Evolutionary conservation across 1,284 basidiomycete species (phyloP).

Genomic region (Fistulina hepatica): DNA sequence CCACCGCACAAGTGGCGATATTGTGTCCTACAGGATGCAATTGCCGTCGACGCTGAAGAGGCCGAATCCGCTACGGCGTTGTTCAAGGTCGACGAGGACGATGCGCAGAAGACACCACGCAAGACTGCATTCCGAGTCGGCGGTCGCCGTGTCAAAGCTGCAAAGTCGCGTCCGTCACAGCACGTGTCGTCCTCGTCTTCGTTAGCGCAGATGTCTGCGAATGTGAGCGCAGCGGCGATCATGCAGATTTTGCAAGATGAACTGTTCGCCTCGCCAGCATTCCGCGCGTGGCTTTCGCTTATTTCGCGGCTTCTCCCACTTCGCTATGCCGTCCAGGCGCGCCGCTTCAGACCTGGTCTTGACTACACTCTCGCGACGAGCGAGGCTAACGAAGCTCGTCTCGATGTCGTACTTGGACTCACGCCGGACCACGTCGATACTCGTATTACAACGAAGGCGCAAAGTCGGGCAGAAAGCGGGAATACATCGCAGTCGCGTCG

Average conservation of each 20-base stretch:
- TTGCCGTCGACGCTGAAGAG: slow-evolving; percentile 23
- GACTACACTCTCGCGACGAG: slow-evolving; percentile 94
- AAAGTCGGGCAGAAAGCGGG: slow-evolving; percentile 24
- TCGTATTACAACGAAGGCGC: slow-evolving; percentile 25
- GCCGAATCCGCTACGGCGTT: slow-evolving; percentile 38
- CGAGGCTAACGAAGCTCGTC: slow-evolving; percentile 69
- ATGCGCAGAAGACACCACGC: too few species aligned
- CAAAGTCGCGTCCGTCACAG: slow-evolving; percentile 38
- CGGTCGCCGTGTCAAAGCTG: too few species aligned
- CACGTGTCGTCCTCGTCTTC: too few species aligned
- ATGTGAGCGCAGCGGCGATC: slow-evolving; percentile 48
- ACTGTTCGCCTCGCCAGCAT: slow-evolving; percentile 76
- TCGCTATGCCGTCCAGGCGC: slow-evolving; percentile 64
- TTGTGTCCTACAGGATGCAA: slow-evolving; percentile 44
- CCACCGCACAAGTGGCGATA: slow-evolving; percentile 95
- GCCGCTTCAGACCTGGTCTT: slow-evolving; percentile 85
- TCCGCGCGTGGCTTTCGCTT: slow-evolving; percentile 82
- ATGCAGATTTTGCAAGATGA: slow-evolving; percentile 59
- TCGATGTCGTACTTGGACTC: slow-evolving; percentile 86
- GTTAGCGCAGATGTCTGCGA: too few species aligned
- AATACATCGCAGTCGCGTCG: too few species aligned
- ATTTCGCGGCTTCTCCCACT: slow-evolving; percentile 73
- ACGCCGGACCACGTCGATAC: slow-evolving; percentile 57
- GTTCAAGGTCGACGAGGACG: too few species aligned
- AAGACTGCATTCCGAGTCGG: too few species aligned